These are phyloP conservation scores for Rhododendron kiyosumense DNA, from an alignment of 148 eudicot species.

Conservation along the genomic window DNA sequence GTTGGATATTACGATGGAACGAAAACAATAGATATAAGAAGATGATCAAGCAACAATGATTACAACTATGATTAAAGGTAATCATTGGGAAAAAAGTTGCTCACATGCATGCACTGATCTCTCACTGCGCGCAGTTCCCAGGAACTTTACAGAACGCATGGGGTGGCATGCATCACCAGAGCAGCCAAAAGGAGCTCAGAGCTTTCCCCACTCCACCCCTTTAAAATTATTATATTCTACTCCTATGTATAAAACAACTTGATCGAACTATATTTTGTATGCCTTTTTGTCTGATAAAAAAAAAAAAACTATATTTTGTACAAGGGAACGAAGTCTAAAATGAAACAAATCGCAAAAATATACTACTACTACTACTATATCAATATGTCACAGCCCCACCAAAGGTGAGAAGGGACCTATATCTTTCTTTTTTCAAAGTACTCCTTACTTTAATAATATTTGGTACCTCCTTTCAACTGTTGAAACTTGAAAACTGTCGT, in stretches of 20 bases:
- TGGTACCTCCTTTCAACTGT: background rate
- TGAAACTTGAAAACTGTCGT: background rate
- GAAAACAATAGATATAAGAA: too few species aligned
- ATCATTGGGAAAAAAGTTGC: slow-evolving; percentile 18
- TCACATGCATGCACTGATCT: slow-evolving; percentile 11
- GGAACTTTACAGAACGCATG: slow-evolving; percentile 41
- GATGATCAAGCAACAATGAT: slow-evolving; percentile 11
- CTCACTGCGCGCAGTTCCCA: background rate
- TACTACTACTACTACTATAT: background rate
- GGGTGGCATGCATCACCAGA: slow-evolving; percentile 11
- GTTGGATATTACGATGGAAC: too few species aligned
- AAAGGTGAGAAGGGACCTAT: slow-evolving; percentile 11
- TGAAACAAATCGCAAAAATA: slow-evolving; percentile 8
- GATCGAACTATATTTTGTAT: too few species aligned
- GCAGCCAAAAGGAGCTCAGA: slow-evolving; percentile 26
- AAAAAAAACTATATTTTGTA: too few species aligned
- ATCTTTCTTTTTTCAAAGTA: slow-evolving; percentile 13
- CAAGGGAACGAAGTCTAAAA: background rate
- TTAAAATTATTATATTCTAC: background rate
- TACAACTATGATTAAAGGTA: slow-evolving; percentile 46
- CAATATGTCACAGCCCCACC: slow-evolving; percentile 17
- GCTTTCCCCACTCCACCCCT: slow-evolving; percentile 7
- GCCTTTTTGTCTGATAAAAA: too few species aligned
- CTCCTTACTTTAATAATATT: slow-evolving; percentile 2
- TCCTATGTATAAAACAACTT: too few species aligned